Evolutionary conservation across 768 basidiomycete species (phyloP), one percentile per base, ranked within the genome.

Genomic region (Kwoniella sp.): DNA sequence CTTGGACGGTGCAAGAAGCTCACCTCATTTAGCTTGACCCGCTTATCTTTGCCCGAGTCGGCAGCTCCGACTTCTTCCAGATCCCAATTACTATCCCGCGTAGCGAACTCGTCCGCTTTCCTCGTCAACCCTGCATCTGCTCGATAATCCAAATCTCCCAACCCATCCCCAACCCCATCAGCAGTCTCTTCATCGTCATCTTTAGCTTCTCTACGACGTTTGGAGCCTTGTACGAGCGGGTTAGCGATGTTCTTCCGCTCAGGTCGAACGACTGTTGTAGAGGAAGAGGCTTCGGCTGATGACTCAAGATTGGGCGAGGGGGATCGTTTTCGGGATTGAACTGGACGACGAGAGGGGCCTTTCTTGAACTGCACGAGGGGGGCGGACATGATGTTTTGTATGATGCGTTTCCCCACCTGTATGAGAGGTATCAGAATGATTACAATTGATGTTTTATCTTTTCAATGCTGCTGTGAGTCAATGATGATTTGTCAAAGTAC

Each of bases 321-420:
- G 2, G 90, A 91, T 25, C 92, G 85, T 72, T 89, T 88, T 37
- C 94, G 86, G 17, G 85, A 79, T 0, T 89, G 90, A 2, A 87
- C 84, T 1, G 92, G 92, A 1, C 92, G 85, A 2, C 87, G 84
- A 69, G 88, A 89, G 44, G 89, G 88, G 76, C 88, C 90, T 82
- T 90, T 95, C 82, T 95, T 91, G 82, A 96, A 93, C 2, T 91
- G 88, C 0, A 95, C 91, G 0, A 76, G 36, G n/a, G 73, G 71
- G 6, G 73, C 50, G 24, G 73, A 27, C 58, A 59, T 63, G 33
- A 25, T 50, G 55, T 26, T 22, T 19, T 40, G 44, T 8, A 21
- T 33, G 33, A 33, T n/a, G n/a, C n/a, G n/a, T n/a, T n/a, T n/a
- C n/a, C n/a, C n/a, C n/a, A 33, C 33, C 13, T 33, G 33, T 33